These are phyloP conservation scores for Ceratobasidium sp. DNA, from an alignment of 1,284 basidiomycete species.

Conservation along the genomic window DNA sequence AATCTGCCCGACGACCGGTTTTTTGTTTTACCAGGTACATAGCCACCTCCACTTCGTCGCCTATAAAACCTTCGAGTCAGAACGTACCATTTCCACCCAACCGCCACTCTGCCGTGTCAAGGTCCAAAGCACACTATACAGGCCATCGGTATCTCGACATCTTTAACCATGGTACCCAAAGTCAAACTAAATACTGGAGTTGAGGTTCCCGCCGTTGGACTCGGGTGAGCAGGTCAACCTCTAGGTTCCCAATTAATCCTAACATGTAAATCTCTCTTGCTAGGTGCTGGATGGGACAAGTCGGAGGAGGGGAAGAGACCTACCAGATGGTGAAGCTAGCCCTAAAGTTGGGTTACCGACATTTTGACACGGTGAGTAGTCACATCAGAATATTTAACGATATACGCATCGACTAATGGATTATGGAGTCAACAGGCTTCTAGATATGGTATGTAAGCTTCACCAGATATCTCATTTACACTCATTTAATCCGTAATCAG, in stretches of 20 bases:
- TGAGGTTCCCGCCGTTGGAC: conserved; percentile 54
- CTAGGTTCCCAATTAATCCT: background rate
- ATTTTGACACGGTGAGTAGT: conserved; percentile 46
- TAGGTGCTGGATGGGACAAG: conserved; percentile 52
- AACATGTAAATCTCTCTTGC: background rate
- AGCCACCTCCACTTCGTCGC: background rate
- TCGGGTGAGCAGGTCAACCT: conserved; percentile 47
- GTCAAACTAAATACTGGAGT: conserved; percentile 57
- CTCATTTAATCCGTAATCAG: background rate
- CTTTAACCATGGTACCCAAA: background rate
- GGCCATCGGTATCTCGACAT: background rate
- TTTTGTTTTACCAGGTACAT: background rate
- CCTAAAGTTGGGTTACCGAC: conserved; percentile 49
- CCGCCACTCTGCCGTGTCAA: background rate
- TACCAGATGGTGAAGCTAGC: conserved; percentile 51
- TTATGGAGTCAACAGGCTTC: conserved; percentile 13
- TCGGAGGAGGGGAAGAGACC: conserved; percentile 49
- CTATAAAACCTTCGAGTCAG: conserved; percentile 3
- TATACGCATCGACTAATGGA: background rate
- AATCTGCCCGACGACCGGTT: background rate
- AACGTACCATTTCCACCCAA: no score
- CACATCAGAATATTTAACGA: background rate
- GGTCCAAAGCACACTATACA: no score
- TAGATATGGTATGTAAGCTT: conserved; percentile 24
- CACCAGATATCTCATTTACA: background rate